Conservation (phyloP, 768 basidiomycete species). For the Tylopilus sp. region DNA sequence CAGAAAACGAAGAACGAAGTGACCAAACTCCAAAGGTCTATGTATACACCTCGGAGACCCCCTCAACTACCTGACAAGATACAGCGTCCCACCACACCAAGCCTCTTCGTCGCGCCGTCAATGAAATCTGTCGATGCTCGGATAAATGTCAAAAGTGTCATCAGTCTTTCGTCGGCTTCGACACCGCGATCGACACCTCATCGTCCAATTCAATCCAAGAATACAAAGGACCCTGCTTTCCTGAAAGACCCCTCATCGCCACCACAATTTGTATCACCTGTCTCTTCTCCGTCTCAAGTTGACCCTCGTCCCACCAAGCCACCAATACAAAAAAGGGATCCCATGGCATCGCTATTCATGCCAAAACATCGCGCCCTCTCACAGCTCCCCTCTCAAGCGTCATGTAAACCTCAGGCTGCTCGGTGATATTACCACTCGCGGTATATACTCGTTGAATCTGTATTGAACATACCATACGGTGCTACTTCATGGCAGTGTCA, state of each 20-base stretch:
- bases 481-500: background rate
- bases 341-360: constrained; percentile 61
- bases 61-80: constrained; percentile 52
- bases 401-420: constrained; percentile 15
- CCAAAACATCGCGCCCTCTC: constrained; percentile 70
- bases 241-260: constrained; percentile 25
- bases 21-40: constrained; percentile 58
- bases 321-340: constrained; percentile 54
- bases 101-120: constrained; percentile 35
- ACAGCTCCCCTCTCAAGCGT: constrained; percentile 42
- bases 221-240: constrained; percentile 6
- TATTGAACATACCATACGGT: background rate
- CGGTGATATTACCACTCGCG: constrained; percentile 14
- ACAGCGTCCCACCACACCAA: constrained; percentile 34
- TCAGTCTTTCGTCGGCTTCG: constrained; percentile 32
- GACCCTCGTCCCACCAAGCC: constrained; percentile 36
- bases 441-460: background rate
- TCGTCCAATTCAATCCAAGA: constrained; percentile 35
- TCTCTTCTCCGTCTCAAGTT: constrained; percentile 17
- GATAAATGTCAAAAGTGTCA: constrained; percentile 52
- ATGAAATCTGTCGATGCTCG: constrained; percentile 32
- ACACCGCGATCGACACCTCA: constrained; percentile 4
- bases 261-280: constrained; percentile 9
- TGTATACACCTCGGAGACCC: constrained; percentile 51
- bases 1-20: constrained; percentile 75